A percentile compares a stretch with the other conserved stretches of the same genome.
Evolutionary conservation across 73 alveolate genomes (phyloP).

Genomic region (Paramecium biaurelia): DNA sequence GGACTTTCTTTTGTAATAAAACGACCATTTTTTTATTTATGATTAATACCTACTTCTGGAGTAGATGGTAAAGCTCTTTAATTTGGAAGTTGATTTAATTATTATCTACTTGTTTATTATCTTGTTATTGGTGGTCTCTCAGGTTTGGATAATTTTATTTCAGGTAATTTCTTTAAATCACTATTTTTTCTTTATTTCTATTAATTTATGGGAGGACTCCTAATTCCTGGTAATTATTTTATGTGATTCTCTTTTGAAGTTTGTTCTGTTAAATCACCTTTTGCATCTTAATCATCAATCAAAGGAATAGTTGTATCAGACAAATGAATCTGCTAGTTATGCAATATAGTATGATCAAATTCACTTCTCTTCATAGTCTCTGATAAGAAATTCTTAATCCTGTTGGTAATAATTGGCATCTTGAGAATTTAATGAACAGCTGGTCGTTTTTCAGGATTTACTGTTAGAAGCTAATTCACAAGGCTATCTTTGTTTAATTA

Average conservation of each 20-base stretch:
- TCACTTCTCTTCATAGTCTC: conserved; percentile 76
- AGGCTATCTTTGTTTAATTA: conserved; percentile 38
- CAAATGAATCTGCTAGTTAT: conserved; percentile 38
- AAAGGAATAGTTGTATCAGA: background rate
- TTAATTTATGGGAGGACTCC: background rate
- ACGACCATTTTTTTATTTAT: background rate
- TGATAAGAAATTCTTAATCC: conserved; percentile 76
- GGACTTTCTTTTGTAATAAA: conserved; percentile 47
- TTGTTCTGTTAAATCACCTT: background rate
- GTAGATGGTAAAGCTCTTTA: background rate
- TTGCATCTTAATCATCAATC: background rate
- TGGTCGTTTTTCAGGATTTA: conserved; percentile 87
- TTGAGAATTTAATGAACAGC: conserved; percentile 78
- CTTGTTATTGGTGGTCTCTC: conserved; percentile 34
- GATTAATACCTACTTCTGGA: background rate
- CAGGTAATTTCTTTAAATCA: background rate
- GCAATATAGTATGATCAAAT: conserved; percentile 87
- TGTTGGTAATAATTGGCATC: conserved; percentile 68
- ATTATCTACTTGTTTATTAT: background rate
- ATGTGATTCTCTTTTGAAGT: background rate
- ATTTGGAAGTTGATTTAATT: background rate
- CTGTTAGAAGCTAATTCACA: conserved; percentile 68
- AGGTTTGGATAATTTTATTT: conserved; percentile 13
- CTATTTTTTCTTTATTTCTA: background rate
- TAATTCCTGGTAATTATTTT: background rate